Evolutionary conservation across 257 asterid species (phyloP), one percentile per base, ranked within the genome.

Genomic region (Ligustrum vulgare): DNA sequence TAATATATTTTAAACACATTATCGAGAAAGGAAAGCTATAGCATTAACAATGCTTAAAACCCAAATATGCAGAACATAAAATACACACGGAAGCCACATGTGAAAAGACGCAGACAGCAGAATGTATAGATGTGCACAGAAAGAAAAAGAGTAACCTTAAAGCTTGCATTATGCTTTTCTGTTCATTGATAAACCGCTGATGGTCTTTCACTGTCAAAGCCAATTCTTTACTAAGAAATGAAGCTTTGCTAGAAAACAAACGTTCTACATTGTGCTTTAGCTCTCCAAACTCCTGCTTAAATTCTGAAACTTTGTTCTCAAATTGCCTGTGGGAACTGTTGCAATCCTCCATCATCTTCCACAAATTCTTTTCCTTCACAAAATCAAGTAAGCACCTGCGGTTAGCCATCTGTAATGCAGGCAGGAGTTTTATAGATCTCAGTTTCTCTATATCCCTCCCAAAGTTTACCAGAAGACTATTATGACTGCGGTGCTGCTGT

Each of bases 121-220:
- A 45, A 8, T 8, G 65, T 32, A 65, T 41, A 70, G 18, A 37
- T 49, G 12, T 28, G 28, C 33, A 78, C 62, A 72, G 78, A 74
- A 75, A 71, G 82, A 66, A 67, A 51, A 74, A 47, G 80, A 69
- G 69, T 37, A 70, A 95, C 99, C 99, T 90, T 77, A 95, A 86
- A 77, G 96, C 90, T 84, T 89, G 97, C 98, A 95, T 89, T 79
- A 95, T 93, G 86, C 97, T 89, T 82, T 89, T 87, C 79, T 95
- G 99, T 88, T 93, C 97, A 82, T 78, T 84, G 75, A 84, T 83
- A 74, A 83, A 82, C 69, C 80, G 82, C 79, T 89, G 98, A 77
- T 84, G 96, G 62, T 90, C 97, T 74, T 87, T 89, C 49, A 95
- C 84, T 41, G 89, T 77, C 80, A 79, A 64, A 72, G 91, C 98